These are phyloP conservation scores for Solanum pinnatisectum DNA, from an alignment of 257 asterid species.

Conservation along the genomic window DNA sequence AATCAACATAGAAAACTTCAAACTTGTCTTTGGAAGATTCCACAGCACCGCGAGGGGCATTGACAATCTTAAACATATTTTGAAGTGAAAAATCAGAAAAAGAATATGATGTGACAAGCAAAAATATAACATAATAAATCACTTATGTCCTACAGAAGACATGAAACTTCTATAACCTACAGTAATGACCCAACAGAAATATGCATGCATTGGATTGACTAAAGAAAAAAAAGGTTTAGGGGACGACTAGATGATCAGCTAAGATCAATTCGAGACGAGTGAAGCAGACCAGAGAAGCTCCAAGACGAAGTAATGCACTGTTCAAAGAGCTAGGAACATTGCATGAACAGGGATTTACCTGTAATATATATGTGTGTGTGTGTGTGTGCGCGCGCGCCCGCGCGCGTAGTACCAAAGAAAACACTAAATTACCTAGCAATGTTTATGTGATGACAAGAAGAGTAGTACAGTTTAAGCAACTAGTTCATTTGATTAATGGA, in stretches of 20 bases:
- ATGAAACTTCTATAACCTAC: not conserved
- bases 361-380: too few species aligned
- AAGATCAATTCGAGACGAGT: not conserved
- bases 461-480: not conserved
- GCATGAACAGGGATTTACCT: not conserved
- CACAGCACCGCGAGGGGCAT: slow-evolving; percentile 67
- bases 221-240: not conserved
- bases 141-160: not conserved
- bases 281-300: not conserved
- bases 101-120: not conserved
- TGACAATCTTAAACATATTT: slow-evolving; percentile 48
- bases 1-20: slow-evolving; percentile 91
- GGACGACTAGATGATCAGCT: not conserved
- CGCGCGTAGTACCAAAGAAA: not conserved
- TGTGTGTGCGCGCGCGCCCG: too few species aligned
- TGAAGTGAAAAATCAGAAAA: not conserved
- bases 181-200: not conserved
- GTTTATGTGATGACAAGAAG: not conserved
- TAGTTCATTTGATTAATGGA: not conserved
- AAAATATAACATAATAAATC: not conserved
- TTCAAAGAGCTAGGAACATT: not conserved
- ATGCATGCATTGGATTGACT: not conserved
- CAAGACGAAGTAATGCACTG: not conserved
- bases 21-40: slow-evolving; percentile 61
- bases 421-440: not conserved